These are phyloP conservation scores for Tephrocybe rancida DNA, from an alignment of 768 basidiomycete genomes.

Conservation along the genomic window DNA sequence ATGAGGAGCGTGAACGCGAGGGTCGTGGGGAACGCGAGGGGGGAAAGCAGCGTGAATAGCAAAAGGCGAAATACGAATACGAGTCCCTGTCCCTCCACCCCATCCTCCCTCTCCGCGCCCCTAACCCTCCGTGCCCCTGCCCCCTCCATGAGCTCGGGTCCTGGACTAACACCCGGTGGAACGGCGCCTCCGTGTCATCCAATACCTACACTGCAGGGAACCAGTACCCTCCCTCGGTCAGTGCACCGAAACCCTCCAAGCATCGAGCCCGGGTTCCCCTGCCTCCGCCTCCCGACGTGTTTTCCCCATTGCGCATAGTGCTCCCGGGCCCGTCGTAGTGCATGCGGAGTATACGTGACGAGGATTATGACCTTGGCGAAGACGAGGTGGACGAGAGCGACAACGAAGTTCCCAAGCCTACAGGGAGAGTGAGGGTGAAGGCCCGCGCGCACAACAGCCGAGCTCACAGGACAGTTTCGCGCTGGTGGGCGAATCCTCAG, in stretches of 20 bases:
- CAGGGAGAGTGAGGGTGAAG: no score
- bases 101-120: conserved; percentile 8
- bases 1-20: neutral
- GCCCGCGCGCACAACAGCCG: no score
- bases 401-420: neutral
- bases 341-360: neutral
- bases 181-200: neutral
- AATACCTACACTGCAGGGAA: neutral
- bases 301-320: neutral
- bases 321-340: neutral
- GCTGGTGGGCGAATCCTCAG: neutral
- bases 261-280: neutral
- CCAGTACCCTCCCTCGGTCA: neutral
- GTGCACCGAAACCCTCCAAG: neutral
- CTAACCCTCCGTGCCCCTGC: conserved; percentile 6
- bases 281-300: neutral
- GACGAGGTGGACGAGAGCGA: conserved; percentile 5
- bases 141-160: neutral
- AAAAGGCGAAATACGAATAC: conserved; percentile 2
- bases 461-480: no score
- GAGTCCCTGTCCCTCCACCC: conserved; percentile 2
- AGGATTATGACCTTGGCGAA: conserved; percentile 6
- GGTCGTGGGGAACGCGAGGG: neutral
- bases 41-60: neutral
- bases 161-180: neutral